Conservation (phyloP, 2,329 filamentous ascomycete species). For the Talaromyces sp. region DNA sequence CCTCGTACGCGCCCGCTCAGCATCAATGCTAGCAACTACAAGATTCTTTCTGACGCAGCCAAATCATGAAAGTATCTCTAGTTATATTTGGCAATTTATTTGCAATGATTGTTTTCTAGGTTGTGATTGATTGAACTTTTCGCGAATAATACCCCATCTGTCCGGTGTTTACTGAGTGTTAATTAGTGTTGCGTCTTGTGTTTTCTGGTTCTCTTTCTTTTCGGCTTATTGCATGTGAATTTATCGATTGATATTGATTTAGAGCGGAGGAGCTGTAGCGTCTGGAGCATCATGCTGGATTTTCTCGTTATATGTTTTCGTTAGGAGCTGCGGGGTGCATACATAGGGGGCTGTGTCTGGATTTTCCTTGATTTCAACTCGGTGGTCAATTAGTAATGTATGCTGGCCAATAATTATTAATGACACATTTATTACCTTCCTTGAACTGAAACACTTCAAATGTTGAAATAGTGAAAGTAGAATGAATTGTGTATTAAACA, state of each 20-base stretch:
- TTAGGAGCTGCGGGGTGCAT: not conserved
- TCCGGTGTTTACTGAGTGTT: not conserved
- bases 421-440: not conserved
- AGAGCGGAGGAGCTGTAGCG: not conserved
- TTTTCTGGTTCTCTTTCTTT: not conserved
- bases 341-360: not conserved
- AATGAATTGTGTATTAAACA: not conserved
- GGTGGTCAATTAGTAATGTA: not conserved
- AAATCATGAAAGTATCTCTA: slow-evolving; percentile 15
- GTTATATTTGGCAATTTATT: not conserved
- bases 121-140: not conserved
- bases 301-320: not conserved
- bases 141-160: slow-evolving; percentile 5
- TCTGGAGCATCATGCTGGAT: not conserved
- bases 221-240: not conserved
- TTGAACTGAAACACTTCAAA: not conserved
- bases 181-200: not conserved
- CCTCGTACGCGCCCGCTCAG: slow-evolving; percentile 33
- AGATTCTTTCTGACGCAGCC: slow-evolving; percentile 34
- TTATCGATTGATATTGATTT: not conserved
- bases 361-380: not conserved
- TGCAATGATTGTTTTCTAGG: not conserved
- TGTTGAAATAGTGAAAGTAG: not conserved
- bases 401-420: not conserved
- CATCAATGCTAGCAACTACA: slow-evolving; percentile 35